Conservation (phyloP, 2,329 filamentous ascomycete species). For the Fusarium bactridioides region DNA sequence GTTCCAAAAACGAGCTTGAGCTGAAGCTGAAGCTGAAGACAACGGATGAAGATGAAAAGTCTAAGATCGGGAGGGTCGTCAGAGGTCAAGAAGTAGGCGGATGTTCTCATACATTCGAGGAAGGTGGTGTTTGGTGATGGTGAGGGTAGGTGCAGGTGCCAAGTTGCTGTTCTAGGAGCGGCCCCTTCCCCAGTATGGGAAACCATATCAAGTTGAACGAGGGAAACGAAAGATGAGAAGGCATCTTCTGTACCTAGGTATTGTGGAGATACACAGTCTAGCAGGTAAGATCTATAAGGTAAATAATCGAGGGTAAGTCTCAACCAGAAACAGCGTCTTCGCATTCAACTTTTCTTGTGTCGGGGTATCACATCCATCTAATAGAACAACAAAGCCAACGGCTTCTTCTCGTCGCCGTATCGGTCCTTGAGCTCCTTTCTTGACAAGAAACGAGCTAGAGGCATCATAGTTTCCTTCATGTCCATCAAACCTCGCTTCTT, state of each 20-base stretch:
- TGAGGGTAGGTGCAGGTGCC: neutral
- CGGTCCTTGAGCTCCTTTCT: slow-evolving; percentile 74
- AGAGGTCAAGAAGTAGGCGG: neutral
- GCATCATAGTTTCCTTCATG: slow-evolving; percentile 91
- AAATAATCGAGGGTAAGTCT: neutral
- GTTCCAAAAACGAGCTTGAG: slow-evolving; percentile 38
- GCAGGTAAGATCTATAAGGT: neutral
- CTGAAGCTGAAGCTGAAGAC: slow-evolving; percentile 34
- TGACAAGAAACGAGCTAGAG: slow-evolving; percentile 77
- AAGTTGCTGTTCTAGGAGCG: neutral
- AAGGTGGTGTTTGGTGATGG: neutral
- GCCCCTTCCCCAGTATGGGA: neutral
- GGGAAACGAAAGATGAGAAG: neutral
- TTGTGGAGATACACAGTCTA: neutral
- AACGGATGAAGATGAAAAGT: slow-evolving; percentile 25
- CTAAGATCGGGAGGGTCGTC: neutral
- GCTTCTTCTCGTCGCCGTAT: slow-evolving; percentile 67
- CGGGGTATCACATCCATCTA: slow-evolving; percentile 50
- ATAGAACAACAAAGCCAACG: slow-evolving; percentile 71
- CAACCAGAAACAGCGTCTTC: neutral
- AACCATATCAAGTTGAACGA: neutral
- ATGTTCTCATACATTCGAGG: neutral
- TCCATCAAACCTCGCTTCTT: slow-evolving; percentile 95
- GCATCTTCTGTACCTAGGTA: neutral
- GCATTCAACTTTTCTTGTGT: neutral